Conservation (phyloP, 345 rosid species). For the Bretschneidera sinensis region DNA sequence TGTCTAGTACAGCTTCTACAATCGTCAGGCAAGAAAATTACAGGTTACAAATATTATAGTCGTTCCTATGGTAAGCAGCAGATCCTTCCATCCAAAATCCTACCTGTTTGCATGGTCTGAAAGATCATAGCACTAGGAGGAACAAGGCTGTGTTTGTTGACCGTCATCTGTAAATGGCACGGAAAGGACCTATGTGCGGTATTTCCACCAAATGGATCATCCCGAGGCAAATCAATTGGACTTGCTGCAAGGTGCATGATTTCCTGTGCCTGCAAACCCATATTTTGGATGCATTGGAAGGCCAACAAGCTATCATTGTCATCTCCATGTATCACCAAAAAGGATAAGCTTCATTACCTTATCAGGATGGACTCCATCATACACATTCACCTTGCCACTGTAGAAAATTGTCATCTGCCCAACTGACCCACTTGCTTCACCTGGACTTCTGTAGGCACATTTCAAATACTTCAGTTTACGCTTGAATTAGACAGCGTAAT, state of each 20-base stretch:
- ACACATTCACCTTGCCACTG: constrained; percentile 87
- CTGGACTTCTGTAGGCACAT: constrained; percentile 43
- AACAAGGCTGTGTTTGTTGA: constrained; percentile 26
- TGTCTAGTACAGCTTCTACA: too few species aligned
- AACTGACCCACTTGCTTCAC: constrained; percentile 31
- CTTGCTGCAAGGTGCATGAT: constrained; percentile 81
- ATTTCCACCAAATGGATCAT: constrained; percentile 34
- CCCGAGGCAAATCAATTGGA: constrained; percentile 51
- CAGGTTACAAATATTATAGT: not conserved
- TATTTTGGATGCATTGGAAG: too few species aligned
- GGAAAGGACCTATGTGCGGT: constrained; percentile 34
- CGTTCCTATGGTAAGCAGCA: not conserved
- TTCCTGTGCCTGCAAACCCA: constrained; percentile 72
- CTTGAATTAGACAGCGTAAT: constrained; percentile 1
- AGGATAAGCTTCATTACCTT: constrained; percentile 58
- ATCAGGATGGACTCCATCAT: constrained; percentile 72
- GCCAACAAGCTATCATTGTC: constrained; percentile 31
- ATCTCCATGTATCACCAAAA: constrained; percentile 33
- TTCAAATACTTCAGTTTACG: constrained; percentile 16
- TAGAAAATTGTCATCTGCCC: constrained; percentile 95
- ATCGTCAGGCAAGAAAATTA: not conserved
- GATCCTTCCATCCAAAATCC: constrained; percentile 21
- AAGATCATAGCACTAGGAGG: constrained; percentile 36
- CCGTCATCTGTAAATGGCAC: constrained; percentile 29
- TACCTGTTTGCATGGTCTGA: constrained; percentile 54